Conservation (phyloP, 768 basidiomycete species). For the Termitomyces sp. region DNA sequence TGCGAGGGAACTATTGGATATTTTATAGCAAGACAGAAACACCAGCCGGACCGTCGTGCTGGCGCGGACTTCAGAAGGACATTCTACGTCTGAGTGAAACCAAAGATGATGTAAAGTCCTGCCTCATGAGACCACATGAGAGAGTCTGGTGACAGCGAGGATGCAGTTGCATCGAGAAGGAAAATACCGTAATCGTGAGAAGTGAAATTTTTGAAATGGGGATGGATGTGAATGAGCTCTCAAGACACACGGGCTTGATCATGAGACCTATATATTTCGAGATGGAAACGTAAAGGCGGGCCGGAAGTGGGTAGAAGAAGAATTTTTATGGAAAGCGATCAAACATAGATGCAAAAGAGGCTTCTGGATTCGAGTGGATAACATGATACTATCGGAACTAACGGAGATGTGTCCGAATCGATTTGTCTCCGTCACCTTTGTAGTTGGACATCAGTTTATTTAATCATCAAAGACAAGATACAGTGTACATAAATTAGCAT, state of each 20-base stretch:
- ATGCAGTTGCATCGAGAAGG: neutral
- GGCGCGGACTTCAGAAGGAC: neutral
- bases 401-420: neutral
- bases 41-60: conserved; percentile 6
- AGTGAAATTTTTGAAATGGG: neutral
- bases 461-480: too few species aligned
- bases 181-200: neutral
- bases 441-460: neutral
- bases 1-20: neutral
- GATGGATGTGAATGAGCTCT: neutral
- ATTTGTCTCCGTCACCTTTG: neutral
- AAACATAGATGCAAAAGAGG: neutral
- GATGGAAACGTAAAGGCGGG: neutral
- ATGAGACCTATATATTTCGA: neutral
- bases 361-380: neutral
- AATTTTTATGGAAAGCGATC: neutral
- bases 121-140: neutral
- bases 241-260: neutral
- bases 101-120: neutral
- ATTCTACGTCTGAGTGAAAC: neutral
- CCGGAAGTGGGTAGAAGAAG: neutral
- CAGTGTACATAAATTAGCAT: neutral
- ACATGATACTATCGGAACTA: neutral
- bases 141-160: neutral
- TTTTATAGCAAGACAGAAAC: neutral